Evolutionary conservation across 768 basidiomycete species (phyloP), one percentile per base, ranked within the genome.

Genomic region (Pholiota conissans): DNA sequence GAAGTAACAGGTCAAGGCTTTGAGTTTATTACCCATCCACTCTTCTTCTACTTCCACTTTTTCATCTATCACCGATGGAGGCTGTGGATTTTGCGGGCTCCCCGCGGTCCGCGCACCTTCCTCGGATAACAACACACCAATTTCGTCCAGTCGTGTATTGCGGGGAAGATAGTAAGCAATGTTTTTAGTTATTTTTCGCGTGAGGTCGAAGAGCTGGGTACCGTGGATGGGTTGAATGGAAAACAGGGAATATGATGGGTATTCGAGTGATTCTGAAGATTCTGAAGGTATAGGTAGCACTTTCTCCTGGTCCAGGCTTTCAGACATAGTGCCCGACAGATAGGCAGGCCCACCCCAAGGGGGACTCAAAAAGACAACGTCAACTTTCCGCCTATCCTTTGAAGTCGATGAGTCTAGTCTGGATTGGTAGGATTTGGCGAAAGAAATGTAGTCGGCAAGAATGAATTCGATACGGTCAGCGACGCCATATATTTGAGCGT

Each of bases 401-500:
- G 42, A 37, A 52, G 59, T 40, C 30, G 69, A 59, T 54, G 60
- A 56, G 3, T 67, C 54, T 56, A 73, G 61, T 64, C 73, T 64
- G 58, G 68, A 70, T 18, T 69, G 60, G 58, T 80, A 81, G 3
- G 86, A 70, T 27, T 79, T 75, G 2, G 89, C 91, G 66, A 95
- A 99, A 9, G 86, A 77, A 46, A 92, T 70, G 70, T 89, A 98
- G 73, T 98, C 95, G 1, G 82, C 81, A 35, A 92, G 82, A 52
- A 99, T 84, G 67, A 98, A 99, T 62, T 98, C 95, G 63, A 98
- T 98, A 16, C 93, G 85, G 68, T 96, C 90, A 8, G 90, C 91
- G 37, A 99, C 94, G 39, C 96, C 97, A 67, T 96, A 96, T 56
- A 98, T 87, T 46, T 84, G 78, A 0, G 97, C 97, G 64, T 99